Conservation (phyloP, 305 asterid genomes). For the Caryopteris hybrid region DNA sequence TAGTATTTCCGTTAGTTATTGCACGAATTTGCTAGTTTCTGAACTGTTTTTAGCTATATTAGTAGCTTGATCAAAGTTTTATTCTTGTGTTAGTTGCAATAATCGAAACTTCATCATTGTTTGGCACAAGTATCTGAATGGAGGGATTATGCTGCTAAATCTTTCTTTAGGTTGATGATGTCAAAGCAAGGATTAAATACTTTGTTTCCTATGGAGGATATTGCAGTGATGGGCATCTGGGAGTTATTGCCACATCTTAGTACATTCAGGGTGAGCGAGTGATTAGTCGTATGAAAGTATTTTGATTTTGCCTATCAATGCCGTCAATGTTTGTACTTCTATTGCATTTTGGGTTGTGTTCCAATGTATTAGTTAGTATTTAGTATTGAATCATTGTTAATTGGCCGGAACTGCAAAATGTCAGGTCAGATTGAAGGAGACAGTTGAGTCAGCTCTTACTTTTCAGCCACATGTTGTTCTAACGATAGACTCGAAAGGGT, state of each 20-base stretch:
- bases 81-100: neutral
- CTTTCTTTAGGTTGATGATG: constrained; percentile 56
- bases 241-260: constrained; percentile 84
- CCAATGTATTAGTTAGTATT: neutral
- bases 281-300: constrained; percentile 1
- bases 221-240: constrained; percentile 92
- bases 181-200: constrained; percentile 61
- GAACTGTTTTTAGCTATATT: neutral
- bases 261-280: constrained; percentile 72
- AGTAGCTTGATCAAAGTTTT: neutral
- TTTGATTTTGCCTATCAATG: constrained; percentile 6
- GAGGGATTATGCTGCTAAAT: constrained; percentile 14
- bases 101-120: neutral
- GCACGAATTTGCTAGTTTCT: neutral
- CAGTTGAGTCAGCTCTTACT: constrained; percentile 61
- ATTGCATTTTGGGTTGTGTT: constrained; percentile 3
- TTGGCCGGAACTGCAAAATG: constrained; percentile 23
- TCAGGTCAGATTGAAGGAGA: constrained; percentile 62
- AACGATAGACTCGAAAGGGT: constrained; percentile 90
- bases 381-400: neutral
- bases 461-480: constrained; percentile 84
- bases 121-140: neutral
- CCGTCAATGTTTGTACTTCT: neutral
- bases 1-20: neutral
- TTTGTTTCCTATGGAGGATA: constrained; percentile 82